phyloP scores from a whole-genome alignment of 2,329 filamentous ascomycete species.

The Colletotrichum acutatum region DNA sequence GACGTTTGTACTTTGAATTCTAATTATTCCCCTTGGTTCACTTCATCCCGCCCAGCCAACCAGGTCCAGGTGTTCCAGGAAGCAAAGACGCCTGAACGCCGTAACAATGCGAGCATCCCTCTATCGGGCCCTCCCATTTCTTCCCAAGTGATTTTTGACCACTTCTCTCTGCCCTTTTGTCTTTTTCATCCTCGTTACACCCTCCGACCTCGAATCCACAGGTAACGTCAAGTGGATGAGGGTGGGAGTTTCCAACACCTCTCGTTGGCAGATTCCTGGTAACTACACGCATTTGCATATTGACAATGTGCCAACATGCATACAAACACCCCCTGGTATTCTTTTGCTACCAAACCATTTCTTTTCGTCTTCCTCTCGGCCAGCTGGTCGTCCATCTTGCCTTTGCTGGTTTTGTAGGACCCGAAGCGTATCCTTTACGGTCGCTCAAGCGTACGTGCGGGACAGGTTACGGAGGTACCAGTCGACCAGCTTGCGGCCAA shows the following conservation, averaged over 20 bases:
- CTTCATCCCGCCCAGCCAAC: constrained; percentile 34
- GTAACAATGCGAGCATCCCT: constrained; percentile 35
- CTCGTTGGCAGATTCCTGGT: constrained; percentile 10
- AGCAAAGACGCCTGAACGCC: constrained; percentile 37
- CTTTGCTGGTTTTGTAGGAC: constrained; percentile 22
- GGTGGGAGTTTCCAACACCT: neutral
- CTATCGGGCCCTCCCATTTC: constrained; percentile 16
- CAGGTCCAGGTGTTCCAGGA: constrained; percentile 36
- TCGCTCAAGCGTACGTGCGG: constrained; percentile 80
- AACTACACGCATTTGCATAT: constrained; percentile 4
- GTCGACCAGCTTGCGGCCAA: constrained; percentile 95
- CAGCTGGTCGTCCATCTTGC: constrained; percentile 13
- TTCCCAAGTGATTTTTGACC: constrained; percentile 9
- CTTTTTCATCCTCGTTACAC: neutral
- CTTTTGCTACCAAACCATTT: neutral
- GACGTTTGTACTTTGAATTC: constrained; percentile 33
- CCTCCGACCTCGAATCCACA: constrained; percentile 27
- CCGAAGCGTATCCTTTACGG: neutral
- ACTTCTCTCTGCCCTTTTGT: neutral
- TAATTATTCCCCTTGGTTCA: constrained; percentile 34
- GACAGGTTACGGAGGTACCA: constrained; percentile 99
- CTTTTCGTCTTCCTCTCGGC: constrained; percentile 31
- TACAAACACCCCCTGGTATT: neutral
- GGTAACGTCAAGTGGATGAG: constrained; percentile 23
- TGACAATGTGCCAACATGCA: constrained; percentile 23